Evolutionary conservation across 2,329 filamentous ascomycete genomes (phyloP), one percentile per base, ranked within the genome.

Genomic region (Aspergillus versicolor): DNA sequence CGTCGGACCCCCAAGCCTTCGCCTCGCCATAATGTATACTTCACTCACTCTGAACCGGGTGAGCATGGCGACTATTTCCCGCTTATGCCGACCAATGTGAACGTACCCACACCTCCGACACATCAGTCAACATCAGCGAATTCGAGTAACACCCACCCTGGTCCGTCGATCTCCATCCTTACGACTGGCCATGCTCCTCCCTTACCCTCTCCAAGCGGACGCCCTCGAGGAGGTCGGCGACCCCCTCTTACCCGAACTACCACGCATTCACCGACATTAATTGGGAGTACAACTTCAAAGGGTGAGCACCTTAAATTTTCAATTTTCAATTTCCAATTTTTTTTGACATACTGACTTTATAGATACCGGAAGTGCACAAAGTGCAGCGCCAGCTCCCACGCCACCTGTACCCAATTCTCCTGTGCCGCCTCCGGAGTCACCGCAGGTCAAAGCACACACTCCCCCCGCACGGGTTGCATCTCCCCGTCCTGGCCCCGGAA

Each of bases 61-160:
- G 89, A 93, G 70, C 82, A 80, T 57, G 88, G 87, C 24, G 92
- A 94, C 67, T 96, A 96, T 73, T 96, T 96, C 66, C 89, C 91
- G 32, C 88, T 88, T 21, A 88, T 86, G 82, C 75, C 84, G 50
- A 77, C 74, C 22, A 75, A 77, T 32, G 64, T 72, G 40, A 74
- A 64, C 24, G 65, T 64, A 15, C 65, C 67, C 12, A 73, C 72
- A 13, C 71, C 82, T 63, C 77, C 81, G 21, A 67, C 71, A 59
- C 71, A 77, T 56, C 59, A 67, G 17, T 72, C 77, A 30, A 76
- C 75, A 66, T 73, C 61, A 74, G 74, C 65, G 62, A 72, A 73
- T 77, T 44, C 74, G 79, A 46, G 72, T 68, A 58, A 68, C 67
- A 51, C 73, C 63, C 58, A 72, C 66, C 66, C 81, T 56, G 74